Percentiles rank a stretch among this genome's conserved stretches.
These are phyloP conservation scores for Aspergillus coremiiformis DNA, from an alignment of 495 filamentous ascomycete genomes.

Conservation along the genomic window DNA sequence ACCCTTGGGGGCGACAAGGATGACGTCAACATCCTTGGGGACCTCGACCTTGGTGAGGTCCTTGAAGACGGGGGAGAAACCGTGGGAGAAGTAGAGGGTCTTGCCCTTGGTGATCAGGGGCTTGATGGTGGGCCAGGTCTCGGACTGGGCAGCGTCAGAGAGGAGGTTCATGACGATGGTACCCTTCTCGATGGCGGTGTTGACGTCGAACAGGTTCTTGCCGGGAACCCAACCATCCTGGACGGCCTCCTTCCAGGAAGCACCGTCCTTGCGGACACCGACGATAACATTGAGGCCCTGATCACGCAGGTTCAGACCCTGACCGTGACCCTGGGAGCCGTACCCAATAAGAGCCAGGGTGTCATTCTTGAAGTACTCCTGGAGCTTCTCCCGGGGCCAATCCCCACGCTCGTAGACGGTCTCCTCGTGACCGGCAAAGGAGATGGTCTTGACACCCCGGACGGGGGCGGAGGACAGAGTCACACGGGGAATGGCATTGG, in stretches of 20 bases:
- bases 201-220: constrained; percentile 95
- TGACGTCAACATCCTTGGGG: constrained; percentile 91
- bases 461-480: constrained; percentile 48
- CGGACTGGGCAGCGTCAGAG: constrained; percentile 91
- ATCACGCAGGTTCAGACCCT: constrained; percentile 98
- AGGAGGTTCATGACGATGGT: constrained; percentile 99
- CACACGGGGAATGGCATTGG: constrained; percentile 30
- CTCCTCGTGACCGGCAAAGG: constrained; percentile 92
- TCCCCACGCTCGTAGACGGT: constrained; percentile 94
- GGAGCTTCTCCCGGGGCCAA: constrained; percentile 96
- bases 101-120: constrained; percentile 97
- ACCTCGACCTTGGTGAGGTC: constrained; percentile 98
- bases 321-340: constrained; percentile 96
- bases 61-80: constrained; percentile 99
- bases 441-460: constrained; percentile 48
- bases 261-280: constrained; percentile 94
- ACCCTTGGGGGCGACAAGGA: constrained; percentile 97
- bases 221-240: constrained; percentile 97
- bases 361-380: constrained; percentile 99
- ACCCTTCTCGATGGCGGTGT: constrained; percentile 87
- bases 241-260: constrained; percentile 94
- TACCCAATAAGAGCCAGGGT: constrained; percentile 98
- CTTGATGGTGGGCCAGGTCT: constrained; percentile 98
- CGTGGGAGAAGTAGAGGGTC: constrained; percentile 99
- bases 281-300: constrained; percentile 98